Evolutionary conservation across 805 yeast genomes (phyloP), one percentile per base, ranked within the genome.

Genomic region (Ogataea angusta): DNA sequence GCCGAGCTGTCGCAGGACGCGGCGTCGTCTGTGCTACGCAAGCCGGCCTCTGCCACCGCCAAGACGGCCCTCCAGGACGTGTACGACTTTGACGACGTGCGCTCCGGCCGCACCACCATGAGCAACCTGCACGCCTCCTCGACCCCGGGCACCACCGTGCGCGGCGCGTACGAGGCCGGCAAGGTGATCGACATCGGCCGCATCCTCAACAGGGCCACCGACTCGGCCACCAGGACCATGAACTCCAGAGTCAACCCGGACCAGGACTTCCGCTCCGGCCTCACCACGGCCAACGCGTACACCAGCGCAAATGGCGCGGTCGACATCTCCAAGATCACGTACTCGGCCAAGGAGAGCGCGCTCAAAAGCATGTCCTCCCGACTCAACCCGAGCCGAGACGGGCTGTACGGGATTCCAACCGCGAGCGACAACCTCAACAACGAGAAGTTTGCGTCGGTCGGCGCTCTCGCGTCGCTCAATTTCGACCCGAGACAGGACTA

Each of bases 401-500:
- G 41, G 32, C 23, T 38, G 17, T 52, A 47, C 36, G 70, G 67
- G 45, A 71, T 76, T 14, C 58, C 69, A 25, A 64, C 65, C 21
- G 69, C 78, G 3, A 67, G 69, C 32, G 66, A 63, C 48, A 52
- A 58, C 16, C 60, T 67, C 40, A 56, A 72, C 21, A 75, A 73
- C 35, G 71, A 67, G 40, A 53, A 56, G 10, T 67, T 71, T 57
- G 83, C 84, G 10, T 72, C 76, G 17, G 68, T 70, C 31, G 81
- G 82, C 21, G 84, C 81, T 22, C 62, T 75, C 18, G 82, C 83
- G 12, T 76, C 83, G 1, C 70, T 73, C 38, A 61, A 60, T 29
- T 62, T 62, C 34, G 48, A 52, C 35, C 42, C 47, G 3, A 17
- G 63, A 29, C 66, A 64, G 24, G 71, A 72, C 34, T 73, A 66